Evolutionary conservation across 2,329 filamentous ascomycete genomes (phyloP).

Genomic region (Botrytis byssoidea): DNA sequence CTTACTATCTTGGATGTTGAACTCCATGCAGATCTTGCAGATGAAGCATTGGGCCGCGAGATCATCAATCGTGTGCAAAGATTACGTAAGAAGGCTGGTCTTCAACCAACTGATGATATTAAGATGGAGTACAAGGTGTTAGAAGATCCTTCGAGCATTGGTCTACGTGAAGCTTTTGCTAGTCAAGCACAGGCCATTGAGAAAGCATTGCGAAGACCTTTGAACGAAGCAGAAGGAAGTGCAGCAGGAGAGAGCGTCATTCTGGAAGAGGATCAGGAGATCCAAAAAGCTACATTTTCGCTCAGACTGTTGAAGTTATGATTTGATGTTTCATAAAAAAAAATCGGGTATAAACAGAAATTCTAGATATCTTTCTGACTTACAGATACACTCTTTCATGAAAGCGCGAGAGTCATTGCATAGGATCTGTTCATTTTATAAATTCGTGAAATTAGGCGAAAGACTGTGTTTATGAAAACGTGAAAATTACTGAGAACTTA

Average conservation of each 20-base stretch:
- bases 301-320: slow-evolving; percentile 73
- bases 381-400: not conserved
- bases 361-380: slow-evolving; percentile 5
- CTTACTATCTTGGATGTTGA: slow-evolving; percentile 86
- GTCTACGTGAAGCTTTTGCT: slow-evolving; percentile 67
- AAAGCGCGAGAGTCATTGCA: not conserved
- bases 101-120: slow-evolving; percentile 89
- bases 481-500: not conserved
- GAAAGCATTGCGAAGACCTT: slow-evolving; percentile 71
- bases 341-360: not conserved
- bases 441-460: not conserved
- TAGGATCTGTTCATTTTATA: not conserved
- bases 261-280: slow-evolving; percentile 78
- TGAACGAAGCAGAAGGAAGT: slow-evolving; percentile 1
- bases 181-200: slow-evolving; percentile 67
- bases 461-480: not conserved
- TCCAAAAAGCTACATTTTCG: slow-evolving; percentile 78
- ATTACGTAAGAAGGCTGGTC: slow-evolving; percentile 87
- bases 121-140: slow-evolving; percentile 90
- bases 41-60: slow-evolving; percentile 87
- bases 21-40: slow-evolving; percentile 78
- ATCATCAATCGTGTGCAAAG: slow-evolving; percentile 91
- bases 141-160: slow-evolving; percentile 73
- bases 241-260: slow-evolving; percentile 56
- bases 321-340: slow-evolving; percentile 27